Base-by-base conservation (phyloP, 2,329 filamentous ascomycete genomes). In the Cephalotrichum gorgonifer region DNA sequence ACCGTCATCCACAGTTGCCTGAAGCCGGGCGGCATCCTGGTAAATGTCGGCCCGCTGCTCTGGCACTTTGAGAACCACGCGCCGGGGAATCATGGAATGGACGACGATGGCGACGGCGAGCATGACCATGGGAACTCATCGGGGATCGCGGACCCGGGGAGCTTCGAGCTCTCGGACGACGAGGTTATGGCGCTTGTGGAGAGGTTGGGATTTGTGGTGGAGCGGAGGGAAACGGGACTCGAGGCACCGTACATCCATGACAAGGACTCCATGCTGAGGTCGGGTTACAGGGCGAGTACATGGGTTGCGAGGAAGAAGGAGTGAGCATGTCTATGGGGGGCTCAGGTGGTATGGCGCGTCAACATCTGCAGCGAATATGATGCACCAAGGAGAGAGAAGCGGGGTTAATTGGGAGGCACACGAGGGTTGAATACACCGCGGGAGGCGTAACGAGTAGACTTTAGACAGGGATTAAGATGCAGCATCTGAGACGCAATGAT, bases 1-100 rank as follows among this genome's bases (percentile, higher is more conserved):
- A 83, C 95, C 61, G 83, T 89, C 2, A 86, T 97, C 49, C 71
- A 70, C 39, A 78, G 86, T 60, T 94, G 90, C 59, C 75, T 98
- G 45, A 81, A 78, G 55, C 73, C 79, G 0, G 86, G 85, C 25
- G 93, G 93, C 0, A 59, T 95, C 4, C 86, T 95, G 72, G 77
- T 95, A 60, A 98, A 98, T 60, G 71, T 95, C 23, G 93, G 93
- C 0, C 93, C 93, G 1, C 67, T 98, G 49, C 71, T 97, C 38
- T 98, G 93, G 93, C 94, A 98, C 64, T 97, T 94, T 63, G 88
- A 94, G 62, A 85, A 88, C 55, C 77, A 83, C 39, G 74, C 78
- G 1, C 78, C 78, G 0, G 76, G 78, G 35, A 74, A 76, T 54
- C 71, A 78, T 58, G 70, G 76, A 12, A 68, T 71, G 38, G 72